Conservation (phyloP, 140 eudicot species). For the Anethum foeniculum region DNA sequence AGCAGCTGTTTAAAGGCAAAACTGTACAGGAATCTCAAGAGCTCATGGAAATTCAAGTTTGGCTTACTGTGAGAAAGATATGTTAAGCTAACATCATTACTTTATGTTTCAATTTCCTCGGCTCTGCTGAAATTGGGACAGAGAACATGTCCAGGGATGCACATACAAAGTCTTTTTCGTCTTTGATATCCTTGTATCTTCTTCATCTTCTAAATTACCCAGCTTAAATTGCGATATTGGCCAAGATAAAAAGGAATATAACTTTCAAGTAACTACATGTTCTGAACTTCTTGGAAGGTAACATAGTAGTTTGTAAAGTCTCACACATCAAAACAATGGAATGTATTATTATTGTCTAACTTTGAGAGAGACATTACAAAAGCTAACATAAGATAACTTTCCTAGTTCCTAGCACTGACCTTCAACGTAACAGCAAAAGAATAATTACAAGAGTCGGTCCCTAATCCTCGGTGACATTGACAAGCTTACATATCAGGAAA, state of each 20-base stretch:
- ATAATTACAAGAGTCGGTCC: background rate
- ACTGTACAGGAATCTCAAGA: background rate
- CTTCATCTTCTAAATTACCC: background rate
- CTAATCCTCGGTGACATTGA: background rate
- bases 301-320: background rate
- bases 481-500: constrained; percentile 5
- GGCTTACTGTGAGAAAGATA: background rate
- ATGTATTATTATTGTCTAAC: background rate
- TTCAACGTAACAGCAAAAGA: background rate
- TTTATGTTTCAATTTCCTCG: background rate
- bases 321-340: background rate
- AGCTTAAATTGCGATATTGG: background rate
- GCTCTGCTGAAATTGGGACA: background rate
- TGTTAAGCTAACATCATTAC: no score
- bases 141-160: background rate
- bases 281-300: background rate
- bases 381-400: background rate
- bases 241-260: background rate
- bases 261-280: background rate
- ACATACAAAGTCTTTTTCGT: background rate
- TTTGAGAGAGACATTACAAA: background rate
- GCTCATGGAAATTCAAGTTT: background rate
- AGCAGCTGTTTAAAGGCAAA: constrained; percentile 53
- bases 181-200: background rate
- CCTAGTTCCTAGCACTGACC: background rate